Conservation (phyloP, 805 yeast genomes). For the Candida vaughaniae region DNA sequence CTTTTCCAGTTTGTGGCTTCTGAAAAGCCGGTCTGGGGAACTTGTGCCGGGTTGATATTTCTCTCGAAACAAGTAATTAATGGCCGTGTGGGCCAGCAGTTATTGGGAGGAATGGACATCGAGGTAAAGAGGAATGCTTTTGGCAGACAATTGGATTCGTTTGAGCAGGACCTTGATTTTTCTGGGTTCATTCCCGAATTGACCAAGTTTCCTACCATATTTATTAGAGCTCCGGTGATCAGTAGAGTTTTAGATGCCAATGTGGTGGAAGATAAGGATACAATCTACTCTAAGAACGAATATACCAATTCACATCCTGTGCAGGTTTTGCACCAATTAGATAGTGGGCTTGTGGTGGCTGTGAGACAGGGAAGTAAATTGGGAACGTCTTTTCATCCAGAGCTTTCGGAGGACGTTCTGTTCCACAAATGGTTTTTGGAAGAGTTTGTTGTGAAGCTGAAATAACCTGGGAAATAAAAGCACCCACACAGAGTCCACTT, state of each 20-base stretch:
- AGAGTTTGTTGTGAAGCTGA: constrained; percentile 52
- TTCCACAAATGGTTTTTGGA: constrained; percentile 72
- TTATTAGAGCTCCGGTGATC: constrained; percentile 78
- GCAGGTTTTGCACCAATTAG: constrained; percentile 41
- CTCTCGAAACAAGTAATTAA: constrained; percentile 54
- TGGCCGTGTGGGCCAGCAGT: constrained; percentile 52
- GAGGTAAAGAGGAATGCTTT: constrained; percentile 71
- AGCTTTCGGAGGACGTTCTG: constrained; percentile 54
- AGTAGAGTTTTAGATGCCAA: constrained; percentile 14
- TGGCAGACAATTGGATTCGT: constrained; percentile 74
- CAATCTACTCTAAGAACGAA: constrained; percentile 20
- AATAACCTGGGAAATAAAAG: too few relatives aligned
- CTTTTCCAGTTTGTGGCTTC: constrained; percentile 50
- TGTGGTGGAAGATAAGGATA: constrained; percentile 2
- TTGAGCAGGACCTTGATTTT: constrained; percentile 47
- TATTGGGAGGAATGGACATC: constrained; percentile 65
- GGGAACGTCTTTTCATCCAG: constrained; percentile 84
- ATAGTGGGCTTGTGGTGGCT: constrained; percentile 54
- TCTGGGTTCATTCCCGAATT: constrained; percentile 42
- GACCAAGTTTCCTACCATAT: constrained; percentile 46
- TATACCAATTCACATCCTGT: constrained; percentile 31
- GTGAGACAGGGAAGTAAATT: constrained; percentile 65
- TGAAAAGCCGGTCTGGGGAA: constrained; percentile 72
- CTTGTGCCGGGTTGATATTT: constrained; percentile 80
- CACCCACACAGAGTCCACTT: too few relatives aligned